Conservation (phyloP, 106 monocot genomes). For the Dendrobium nobile region DNA sequence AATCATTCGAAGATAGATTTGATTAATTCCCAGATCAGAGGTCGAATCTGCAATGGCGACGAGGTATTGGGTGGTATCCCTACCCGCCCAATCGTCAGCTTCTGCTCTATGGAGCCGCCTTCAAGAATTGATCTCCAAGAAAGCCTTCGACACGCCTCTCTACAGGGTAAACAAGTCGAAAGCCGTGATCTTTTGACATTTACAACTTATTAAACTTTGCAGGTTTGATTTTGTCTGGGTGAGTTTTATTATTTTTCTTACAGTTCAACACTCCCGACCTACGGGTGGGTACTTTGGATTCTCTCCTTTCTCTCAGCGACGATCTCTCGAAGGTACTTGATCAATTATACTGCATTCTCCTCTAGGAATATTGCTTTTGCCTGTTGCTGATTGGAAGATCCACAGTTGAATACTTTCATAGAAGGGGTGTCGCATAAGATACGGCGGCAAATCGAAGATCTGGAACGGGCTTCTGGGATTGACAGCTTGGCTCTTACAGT, state of each 20-base stretch:
- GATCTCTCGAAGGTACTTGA: constrained; percentile 69
- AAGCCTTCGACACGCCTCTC: constrained; percentile 80
- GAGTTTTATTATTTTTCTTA: not conserved
- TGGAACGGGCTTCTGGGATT: constrained; percentile 63
- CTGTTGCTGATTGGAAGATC: constrained; percentile 11
- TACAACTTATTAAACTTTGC: not conserved
- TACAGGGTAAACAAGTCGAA: constrained; percentile 47
- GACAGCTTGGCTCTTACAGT: constrained; percentile 80
- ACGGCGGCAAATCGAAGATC: constrained; percentile 87
- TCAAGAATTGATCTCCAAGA: constrained; percentile 62
- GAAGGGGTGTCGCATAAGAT: constrained; percentile 94
- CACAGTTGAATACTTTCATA: constrained; percentile 84
- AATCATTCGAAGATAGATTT: not conserved
- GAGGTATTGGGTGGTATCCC: constrained; percentile 80
- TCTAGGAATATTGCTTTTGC: not conserved
- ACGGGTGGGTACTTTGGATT: constrained; percentile 89
- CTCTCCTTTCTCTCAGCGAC: constrained; percentile 82
- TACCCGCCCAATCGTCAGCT: constrained; percentile 55
- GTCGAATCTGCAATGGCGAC: constrained; percentile 41
- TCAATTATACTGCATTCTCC: not conserved
- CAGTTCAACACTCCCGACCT: constrained; percentile 87
- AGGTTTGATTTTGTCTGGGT: constrained; percentile 7
- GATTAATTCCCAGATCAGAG: not conserved
- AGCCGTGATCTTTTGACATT: not conserved
- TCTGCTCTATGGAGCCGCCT: constrained; percentile 55